These are phyloP conservation scores for Pichia insulana DNA, from an alignment of 805 yeast genomes.

Conservation along the genomic window DNA sequence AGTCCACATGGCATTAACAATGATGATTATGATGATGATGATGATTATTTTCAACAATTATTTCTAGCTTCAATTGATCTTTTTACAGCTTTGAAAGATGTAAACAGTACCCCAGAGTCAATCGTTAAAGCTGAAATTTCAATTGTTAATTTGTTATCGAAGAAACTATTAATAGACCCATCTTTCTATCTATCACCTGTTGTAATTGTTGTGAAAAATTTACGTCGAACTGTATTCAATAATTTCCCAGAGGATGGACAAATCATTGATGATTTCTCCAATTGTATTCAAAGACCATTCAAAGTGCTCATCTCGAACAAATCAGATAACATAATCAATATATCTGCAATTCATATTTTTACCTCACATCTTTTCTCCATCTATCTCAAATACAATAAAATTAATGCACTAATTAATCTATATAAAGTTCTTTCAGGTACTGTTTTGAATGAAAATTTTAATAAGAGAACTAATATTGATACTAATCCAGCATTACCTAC, in stretches of 20 bases:
- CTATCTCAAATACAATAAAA: conserved; percentile 4
- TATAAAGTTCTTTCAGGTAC: conserved; percentile 7
- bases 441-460: not conserved
- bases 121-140: conserved; percentile 1
- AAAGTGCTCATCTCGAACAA: conserved; percentile 6
- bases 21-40: not conserved
- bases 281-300: conserved; percentile 6
- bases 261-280: conserved; percentile 5
- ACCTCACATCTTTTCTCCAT: conserved; percentile 7
- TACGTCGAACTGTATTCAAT: not conserved
- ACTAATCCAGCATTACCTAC: conserved; percentile 3
- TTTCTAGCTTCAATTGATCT: conserved; percentile 3
- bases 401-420: conserved; percentile 3
- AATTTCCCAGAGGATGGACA: not conserved
- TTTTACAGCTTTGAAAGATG: not conserved
- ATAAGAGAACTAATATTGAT: conserved; percentile 1
- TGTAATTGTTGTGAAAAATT: conserved; percentile 3
- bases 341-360: conserved; percentile 8
- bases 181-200: conserved; percentile 6
- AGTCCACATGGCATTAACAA: not conserved
- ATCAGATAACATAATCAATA: conserved; percentile 5
- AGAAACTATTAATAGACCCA: conserved; percentile 5
- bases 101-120: not conserved
- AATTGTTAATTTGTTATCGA: conserved; percentile 2
- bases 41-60: conserved; percentile 4